Percentiles rank a stretch among this genome's conserved stretches.
Evolutionary conservation across 179 eudicot species (phyloP).

Genomic region (Amaranthus tricolor): DNA sequence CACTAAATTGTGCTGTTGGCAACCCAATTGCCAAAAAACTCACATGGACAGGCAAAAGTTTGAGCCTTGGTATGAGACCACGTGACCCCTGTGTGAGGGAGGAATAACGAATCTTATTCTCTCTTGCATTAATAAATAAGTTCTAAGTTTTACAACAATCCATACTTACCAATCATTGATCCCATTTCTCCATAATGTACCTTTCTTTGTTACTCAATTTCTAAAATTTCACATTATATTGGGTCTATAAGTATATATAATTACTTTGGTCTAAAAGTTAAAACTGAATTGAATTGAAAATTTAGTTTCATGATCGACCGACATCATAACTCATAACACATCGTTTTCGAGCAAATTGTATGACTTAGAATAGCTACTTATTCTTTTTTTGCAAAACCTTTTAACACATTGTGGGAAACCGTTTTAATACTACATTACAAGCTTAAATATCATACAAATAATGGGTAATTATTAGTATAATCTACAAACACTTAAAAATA

Average conservation of each 20-base stretch:
- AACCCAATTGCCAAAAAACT: slow-evolving; percentile 6
- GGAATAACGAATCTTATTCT: slow-evolving; percentile 25
- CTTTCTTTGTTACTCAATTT: slow-evolving; percentile 24
- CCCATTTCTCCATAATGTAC: slow-evolving; percentile 29
- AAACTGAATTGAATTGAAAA: no score
- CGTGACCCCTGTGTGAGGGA: slow-evolving; percentile 28
- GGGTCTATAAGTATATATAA: neutral
- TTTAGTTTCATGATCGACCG: no score
- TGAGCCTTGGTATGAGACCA: slow-evolving; percentile 30
- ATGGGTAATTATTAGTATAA: slow-evolving; percentile 20
- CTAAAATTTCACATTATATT: slow-evolving; percentile 14
- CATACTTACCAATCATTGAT: slow-evolving; percentile 49
- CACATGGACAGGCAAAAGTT: slow-evolving; percentile 10
- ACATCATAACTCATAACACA: no score
- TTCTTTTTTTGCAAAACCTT: neutral
- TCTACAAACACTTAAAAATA: slow-evolving; percentile 30
- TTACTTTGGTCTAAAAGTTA: no score
- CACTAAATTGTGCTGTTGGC: neutral
- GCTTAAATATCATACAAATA: slow-evolving; percentile 25
- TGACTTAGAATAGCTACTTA: no score
- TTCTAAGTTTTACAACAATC: slow-evolving; percentile 32
- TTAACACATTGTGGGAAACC: neutral
- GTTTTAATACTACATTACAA: slow-evolving; percentile 17
- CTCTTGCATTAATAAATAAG: slow-evolving; percentile 34
- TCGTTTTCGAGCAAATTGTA: no score